These are phyloP conservation scores for Medicago lupulina DNA, from an alignment of 306 rosid species.

Conservation along the genomic window DNA sequence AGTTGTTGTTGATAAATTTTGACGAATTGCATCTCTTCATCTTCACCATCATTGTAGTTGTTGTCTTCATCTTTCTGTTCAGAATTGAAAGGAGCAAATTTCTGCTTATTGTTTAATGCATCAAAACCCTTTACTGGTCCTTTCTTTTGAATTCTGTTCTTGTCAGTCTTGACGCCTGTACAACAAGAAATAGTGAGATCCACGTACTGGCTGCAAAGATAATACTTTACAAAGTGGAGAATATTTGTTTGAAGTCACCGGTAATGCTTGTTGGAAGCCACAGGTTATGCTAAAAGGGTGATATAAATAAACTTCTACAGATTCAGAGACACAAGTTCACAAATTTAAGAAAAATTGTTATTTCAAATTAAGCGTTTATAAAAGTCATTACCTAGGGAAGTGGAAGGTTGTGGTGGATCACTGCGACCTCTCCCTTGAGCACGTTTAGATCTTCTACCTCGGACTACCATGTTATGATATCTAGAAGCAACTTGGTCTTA, in stretches of 20 bases:
- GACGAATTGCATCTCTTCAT: not conserved
- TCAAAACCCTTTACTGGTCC: not conserved
- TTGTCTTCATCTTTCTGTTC: not conserved
- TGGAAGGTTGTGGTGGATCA: not conserved
- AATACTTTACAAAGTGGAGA: not conserved
- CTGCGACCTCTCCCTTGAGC: not conserved
- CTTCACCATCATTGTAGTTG: not conserved
- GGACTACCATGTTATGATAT: not conserved
- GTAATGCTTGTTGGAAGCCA: not conserved
- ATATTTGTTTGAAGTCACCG: not conserved
- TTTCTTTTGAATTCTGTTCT: not conserved
- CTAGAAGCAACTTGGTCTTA: conserved; percentile 1
- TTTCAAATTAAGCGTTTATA: not conserved
- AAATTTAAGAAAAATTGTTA: not conserved
- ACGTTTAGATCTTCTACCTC: conserved; percentile 10
- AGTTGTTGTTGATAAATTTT: not conserved
- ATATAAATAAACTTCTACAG: not conserved
- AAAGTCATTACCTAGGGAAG: not conserved
- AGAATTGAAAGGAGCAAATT: not conserved
- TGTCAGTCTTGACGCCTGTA: conserved; percentile 1
- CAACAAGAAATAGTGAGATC: not conserved
- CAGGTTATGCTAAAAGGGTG: not conserved
- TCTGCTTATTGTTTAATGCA: not conserved
- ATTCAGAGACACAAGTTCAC: not conserved
- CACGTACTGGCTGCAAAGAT: not conserved